Conservation (phyloP, 2,329 filamentous ascomycete genomes). For the Colletotrichum nymphaeae region DNA sequence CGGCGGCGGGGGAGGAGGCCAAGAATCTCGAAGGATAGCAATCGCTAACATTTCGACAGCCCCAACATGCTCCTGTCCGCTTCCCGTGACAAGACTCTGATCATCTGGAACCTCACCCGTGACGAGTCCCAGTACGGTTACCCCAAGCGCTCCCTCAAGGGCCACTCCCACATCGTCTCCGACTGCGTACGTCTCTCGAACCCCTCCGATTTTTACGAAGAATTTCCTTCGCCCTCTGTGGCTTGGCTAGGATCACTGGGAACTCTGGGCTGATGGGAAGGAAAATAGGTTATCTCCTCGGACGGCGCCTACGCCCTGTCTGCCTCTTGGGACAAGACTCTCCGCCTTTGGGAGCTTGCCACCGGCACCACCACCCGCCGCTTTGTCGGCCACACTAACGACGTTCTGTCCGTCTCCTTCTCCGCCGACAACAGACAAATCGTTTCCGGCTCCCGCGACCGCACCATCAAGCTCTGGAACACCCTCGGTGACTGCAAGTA, state of each 20-base stretch:
- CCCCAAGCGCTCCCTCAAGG: constrained; percentile 98
- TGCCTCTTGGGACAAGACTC: constrained; percentile 99
- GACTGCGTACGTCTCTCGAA: constrained; percentile 86
- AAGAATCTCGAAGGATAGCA: constrained; percentile 8
- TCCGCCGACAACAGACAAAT: constrained; percentile 99
- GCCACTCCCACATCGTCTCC: constrained; percentile 99
- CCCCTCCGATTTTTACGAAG: constrained; percentile 22
- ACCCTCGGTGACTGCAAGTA: constrained; percentile 99
- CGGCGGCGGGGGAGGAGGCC: constrained; percentile 32
- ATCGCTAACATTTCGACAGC: constrained; percentile 59
- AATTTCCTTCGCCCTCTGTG: not conserved
- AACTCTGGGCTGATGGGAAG: constrained; percentile 48
- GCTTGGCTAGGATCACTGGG: constrained; percentile 7
- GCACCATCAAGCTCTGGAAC: constrained; percentile 99
- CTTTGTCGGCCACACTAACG: constrained; percentile 99
- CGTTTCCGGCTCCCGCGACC: constrained; percentile 97
- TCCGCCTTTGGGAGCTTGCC: constrained; percentile 98
- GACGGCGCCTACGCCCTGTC: constrained; percentile 99
- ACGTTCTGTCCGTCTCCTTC: constrained; percentile 99
- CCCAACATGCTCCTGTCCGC: constrained; percentile 99
- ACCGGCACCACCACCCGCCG: constrained; percentile 97
- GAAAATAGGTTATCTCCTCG: constrained; percentile 91
- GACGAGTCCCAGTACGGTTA: constrained; percentile 98
- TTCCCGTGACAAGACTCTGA: constrained; percentile 97
- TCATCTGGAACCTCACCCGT: constrained; percentile 99